Conservation (phyloP, 805 yeast genomes). For the Candida sakaeoensis region DNA sequence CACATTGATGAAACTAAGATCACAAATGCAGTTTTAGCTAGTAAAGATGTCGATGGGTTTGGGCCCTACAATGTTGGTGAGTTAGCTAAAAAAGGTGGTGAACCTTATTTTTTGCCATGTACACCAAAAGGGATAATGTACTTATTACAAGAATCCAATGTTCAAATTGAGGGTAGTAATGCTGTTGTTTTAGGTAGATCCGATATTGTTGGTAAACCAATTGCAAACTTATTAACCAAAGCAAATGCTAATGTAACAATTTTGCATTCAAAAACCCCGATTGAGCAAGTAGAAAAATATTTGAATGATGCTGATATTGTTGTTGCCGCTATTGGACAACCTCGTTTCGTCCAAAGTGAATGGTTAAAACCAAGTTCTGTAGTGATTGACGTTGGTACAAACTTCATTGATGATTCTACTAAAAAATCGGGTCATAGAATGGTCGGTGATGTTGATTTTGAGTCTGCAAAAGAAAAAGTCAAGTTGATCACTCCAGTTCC, state of each 20-base stretch:
- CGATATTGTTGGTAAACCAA: constrained; percentile 82
- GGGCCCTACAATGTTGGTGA: constrained; percentile 77
- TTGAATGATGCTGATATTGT: constrained; percentile 69
- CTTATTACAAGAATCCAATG: constrained; percentile 54
- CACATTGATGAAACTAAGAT: constrained; percentile 65
- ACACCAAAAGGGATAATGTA: constrained; percentile 80
- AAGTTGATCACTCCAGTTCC: constrained; percentile 81
- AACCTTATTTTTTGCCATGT: constrained; percentile 72
- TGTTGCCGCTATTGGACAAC: constrained; percentile 71
- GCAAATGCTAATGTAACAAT: constrained; percentile 74
- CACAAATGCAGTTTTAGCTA: constrained; percentile 61
- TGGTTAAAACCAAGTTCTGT: constrained; percentile 69
- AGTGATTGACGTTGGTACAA: constrained; percentile 82
- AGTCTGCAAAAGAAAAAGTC: constrained; percentile 50
- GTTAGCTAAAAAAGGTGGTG: constrained; percentile 67
- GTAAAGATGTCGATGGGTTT: constrained; percentile 82
- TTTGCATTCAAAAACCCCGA: constrained; percentile 64
- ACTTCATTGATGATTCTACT: constrained; percentile 62
- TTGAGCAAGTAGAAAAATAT: constrained; percentile 43
- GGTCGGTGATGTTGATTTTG: constrained; percentile 77
- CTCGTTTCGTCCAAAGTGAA: constrained; percentile 67
- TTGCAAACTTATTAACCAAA: constrained; percentile 65
- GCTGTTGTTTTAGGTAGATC: constrained; percentile 87
- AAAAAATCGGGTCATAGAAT: constrained; percentile 67
- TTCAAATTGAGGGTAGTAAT: constrained; percentile 56